Evolutionary conservation across 352 stramenopile species (phyloP).

Genomic region (Pythium aphanidermatum): DNA sequence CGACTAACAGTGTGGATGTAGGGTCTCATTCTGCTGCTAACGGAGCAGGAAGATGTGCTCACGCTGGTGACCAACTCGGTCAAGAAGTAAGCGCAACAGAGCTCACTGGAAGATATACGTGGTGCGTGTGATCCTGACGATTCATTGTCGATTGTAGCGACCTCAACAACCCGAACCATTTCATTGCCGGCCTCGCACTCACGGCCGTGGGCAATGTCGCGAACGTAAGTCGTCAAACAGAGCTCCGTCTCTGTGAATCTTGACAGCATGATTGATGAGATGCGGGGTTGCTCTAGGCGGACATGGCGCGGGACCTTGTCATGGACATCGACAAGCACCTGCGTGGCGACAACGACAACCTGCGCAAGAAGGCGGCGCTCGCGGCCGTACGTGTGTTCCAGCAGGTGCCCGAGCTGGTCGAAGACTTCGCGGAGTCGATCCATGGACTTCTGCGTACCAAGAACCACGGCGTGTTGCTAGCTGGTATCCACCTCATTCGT

Average conservation of each 20-base stretch:
- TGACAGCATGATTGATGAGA: too few species aligned
- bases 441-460: constrained; percentile 92
- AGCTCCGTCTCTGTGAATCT: neutral
- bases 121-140: too few species aligned
- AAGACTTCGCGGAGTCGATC: constrained; percentile 98
- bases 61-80: constrained; percentile 99
- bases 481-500: constrained; percentile 95
- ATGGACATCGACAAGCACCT: constrained; percentile 97
- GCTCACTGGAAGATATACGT: too few species aligned
- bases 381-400: constrained; percentile 90
- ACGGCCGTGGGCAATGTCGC: constrained; percentile 98
- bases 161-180: constrained; percentile 92
- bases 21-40: constrained; percentile 96
- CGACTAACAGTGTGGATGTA: constrained; percentile 7
- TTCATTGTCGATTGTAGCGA: constrained; percentile 59
- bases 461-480: constrained; percentile 97
- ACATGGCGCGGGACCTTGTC: constrained; percentile 98
- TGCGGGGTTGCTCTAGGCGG: constrained; percentile 40
- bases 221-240: constrained; percentile 59
- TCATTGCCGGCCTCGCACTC: constrained; percentile 95
- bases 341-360: constrained; percentile 90
- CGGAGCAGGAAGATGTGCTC: constrained; percentile 98
- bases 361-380: constrained; percentile 97
- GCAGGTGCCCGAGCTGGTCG: constrained; percentile 97
- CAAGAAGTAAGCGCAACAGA: constrained; percentile 94